Evolutionary conservation across 2,329 filamentous ascomycete genomes (phyloP).

Genomic region (Phialocephala sp.): DNA sequence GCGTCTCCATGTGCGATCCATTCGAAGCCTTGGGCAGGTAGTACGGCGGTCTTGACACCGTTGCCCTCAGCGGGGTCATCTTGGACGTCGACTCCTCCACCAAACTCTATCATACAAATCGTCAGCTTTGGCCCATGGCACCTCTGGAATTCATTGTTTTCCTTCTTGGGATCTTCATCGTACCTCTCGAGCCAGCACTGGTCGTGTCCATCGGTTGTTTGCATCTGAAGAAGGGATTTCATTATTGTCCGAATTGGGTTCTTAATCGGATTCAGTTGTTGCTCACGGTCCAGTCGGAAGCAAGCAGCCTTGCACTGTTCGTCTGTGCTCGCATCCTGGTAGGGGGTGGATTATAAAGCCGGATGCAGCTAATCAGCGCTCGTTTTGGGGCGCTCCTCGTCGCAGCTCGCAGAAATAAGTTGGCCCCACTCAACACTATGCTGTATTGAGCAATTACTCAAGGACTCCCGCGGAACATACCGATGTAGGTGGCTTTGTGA

Average conservation of each 20-base stretch:
- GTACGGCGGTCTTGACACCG: neutral
- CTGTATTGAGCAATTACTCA: neutral
- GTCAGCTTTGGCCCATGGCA: conserved; percentile 9
- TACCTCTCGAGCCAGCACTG: neutral
- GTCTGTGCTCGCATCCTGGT: neutral
- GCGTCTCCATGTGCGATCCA: conserved; percentile 28
- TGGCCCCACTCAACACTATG: neutral
- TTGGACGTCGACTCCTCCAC: neutral
- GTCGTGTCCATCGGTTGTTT: conserved; percentile 5
- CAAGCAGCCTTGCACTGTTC: neutral
- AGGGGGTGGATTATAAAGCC: neutral
- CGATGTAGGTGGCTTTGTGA: neutral
- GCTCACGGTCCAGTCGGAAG: neutral
- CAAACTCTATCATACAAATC: conserved; percentile 2
- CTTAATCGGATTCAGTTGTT: conserved; percentile 12
- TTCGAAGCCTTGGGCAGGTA: conserved; percentile 20
- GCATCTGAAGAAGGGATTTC: conserved; percentile 4
- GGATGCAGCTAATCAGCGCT: neutral
- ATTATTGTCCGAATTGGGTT: conserved; percentile 20
- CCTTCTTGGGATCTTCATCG: neutral
- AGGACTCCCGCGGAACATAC: neutral
- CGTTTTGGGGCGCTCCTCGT: neutral
- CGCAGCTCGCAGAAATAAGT: neutral
- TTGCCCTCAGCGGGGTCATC: conserved; percentile 1
- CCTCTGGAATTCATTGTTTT: neutral